Percentiles rank a stretch among this genome's conserved stretches.
phyloP scores from a whole-genome alignment of 345 rosid genomes.

The Ceriops tagal region DNA sequence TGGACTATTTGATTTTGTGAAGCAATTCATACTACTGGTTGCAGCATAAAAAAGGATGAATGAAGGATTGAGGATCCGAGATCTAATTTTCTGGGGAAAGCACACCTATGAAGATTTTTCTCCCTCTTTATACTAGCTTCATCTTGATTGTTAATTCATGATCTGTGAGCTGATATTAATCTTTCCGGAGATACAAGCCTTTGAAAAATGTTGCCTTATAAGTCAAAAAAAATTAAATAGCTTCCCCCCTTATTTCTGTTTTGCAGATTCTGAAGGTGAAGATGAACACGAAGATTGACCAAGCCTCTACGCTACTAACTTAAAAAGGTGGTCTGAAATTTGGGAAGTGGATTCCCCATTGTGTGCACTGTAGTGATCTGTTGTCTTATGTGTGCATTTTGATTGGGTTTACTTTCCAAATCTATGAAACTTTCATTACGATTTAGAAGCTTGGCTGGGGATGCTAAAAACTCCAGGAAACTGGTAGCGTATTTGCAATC shows the following conservation, averaged over 20 bases:
- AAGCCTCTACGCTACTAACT: neutral
- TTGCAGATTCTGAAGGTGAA: conserved; percentile 47
- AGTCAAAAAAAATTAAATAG: neutral
- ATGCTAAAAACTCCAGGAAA: neutral
- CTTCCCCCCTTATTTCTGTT: neutral
- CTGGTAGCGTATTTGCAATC: too few species aligned
- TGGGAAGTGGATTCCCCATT: neutral
- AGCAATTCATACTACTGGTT: neutral
- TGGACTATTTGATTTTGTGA: neutral
- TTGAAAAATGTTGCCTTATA: neutral
- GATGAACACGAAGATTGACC: conserved; percentile 47
- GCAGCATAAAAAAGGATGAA: neutral
- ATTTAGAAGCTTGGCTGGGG: neutral
- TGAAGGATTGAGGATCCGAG: neutral
- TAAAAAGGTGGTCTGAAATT: conserved; percentile 7
- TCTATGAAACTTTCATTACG: neutral
- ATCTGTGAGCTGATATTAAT: neutral
- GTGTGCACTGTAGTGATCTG: neutral
- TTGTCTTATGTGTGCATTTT: neutral
- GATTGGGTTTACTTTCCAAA: neutral
- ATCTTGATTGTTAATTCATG: neutral
- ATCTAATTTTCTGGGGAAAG: neutral
- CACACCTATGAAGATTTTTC: neutral
- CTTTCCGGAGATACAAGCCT: neutral
- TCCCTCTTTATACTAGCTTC: neutral